Evolutionary conservation across 371 early-diverging fungal genomes (phyloP).

Genomic region (Umbelopsis sp.): DNA sequence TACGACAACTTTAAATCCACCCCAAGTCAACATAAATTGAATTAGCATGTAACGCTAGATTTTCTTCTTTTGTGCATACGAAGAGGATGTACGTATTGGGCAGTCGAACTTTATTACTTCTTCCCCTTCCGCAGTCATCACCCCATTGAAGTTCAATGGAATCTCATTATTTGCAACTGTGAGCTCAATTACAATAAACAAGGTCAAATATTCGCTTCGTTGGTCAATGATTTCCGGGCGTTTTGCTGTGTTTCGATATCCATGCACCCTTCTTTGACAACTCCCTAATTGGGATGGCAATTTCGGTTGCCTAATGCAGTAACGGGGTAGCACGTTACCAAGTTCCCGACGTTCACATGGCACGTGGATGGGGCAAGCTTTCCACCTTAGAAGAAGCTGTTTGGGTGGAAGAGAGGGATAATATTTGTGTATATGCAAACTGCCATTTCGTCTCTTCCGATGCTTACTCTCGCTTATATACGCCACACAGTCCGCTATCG

Average conservation of each 20-base stretch:
- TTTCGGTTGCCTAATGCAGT: slow-evolving; percentile 15
- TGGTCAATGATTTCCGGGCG: too few relatives aligned
- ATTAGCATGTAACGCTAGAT: too few relatives aligned
- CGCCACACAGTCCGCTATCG: not conserved
- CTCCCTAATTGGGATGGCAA: not conserved
- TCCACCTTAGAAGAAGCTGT: not conserved
- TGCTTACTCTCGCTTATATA: not conserved
- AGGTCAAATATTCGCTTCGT: too few relatives aligned
- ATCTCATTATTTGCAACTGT: too few relatives aligned
- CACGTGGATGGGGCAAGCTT: not conserved
- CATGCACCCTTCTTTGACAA: not conserved
- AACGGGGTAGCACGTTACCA: not conserved
- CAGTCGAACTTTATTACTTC: too few relatives aligned
- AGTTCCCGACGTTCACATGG: not conserved
- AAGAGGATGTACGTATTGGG: too few relatives aligned
- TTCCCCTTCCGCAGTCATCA: too few relatives aligned
- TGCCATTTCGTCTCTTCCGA: not conserved
- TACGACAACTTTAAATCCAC: too few relatives aligned
- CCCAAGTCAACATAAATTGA: too few relatives aligned
- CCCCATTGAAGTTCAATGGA: too few relatives aligned
- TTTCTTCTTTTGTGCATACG: too few relatives aligned
- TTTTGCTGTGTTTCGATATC: not conserved
- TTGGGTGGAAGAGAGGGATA: not conserved
- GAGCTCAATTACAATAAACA: too few relatives aligned
- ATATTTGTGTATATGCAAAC: not conserved